phyloP scores from a whole-genome alignment of 768 basidiomycete species.

The Termitomyces sp. region DNA sequence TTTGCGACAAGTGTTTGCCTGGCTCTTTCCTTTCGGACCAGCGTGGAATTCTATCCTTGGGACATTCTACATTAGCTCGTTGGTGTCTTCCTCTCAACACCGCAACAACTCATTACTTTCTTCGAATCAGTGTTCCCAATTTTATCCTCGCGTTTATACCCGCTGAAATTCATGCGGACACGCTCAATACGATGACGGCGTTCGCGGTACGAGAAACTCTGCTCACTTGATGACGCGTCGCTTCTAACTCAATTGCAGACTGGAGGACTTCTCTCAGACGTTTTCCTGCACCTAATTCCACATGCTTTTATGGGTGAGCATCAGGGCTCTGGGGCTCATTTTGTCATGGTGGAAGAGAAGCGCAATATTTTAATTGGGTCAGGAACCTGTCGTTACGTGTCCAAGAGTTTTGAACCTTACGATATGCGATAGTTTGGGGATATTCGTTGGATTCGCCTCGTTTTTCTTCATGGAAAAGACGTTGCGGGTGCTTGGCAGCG shows the following conservation, averaged over 20 bases:
- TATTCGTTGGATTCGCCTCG: conserved; percentile 82
- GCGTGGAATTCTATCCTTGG: conserved; percentile 88
- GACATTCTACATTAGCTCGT: conserved; percentile 97
- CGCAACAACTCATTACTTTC: conserved; percentile 11
- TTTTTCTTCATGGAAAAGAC: conserved; percentile 96
- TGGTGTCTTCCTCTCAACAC: conserved; percentile 28
- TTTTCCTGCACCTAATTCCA: conserved; percentile 88
- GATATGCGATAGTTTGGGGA: conserved; percentile 51
- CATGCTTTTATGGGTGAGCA: conserved; percentile 91
- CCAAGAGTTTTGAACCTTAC: background rate
- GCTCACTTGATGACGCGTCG: conserved; percentile 6
- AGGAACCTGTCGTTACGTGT: conserved; percentile 13
- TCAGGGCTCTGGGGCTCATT: conserved; percentile 65
- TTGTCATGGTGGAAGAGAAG: conserved; percentile 87
- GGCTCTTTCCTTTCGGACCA: conserved; percentile 87
- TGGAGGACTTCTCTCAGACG: conserved; percentile 89
- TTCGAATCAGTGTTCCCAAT: conserved; percentile 70
- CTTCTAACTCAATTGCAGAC: conserved; percentile 42
- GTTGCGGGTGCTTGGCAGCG: conserved; percentile 71
- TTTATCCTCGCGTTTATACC: conserved; percentile 95
- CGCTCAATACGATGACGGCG: conserved; percentile 91
- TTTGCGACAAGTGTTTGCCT: conserved; percentile 75
- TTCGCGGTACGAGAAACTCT: conserved; percentile 63
- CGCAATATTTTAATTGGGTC: conserved; percentile 89
- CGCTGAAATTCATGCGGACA: conserved; percentile 77